These are phyloP conservation scores for Tetragonia tetragonoides DNA, from an alignment of 148 eudicot genomes.

Conservation along the genomic window DNA sequence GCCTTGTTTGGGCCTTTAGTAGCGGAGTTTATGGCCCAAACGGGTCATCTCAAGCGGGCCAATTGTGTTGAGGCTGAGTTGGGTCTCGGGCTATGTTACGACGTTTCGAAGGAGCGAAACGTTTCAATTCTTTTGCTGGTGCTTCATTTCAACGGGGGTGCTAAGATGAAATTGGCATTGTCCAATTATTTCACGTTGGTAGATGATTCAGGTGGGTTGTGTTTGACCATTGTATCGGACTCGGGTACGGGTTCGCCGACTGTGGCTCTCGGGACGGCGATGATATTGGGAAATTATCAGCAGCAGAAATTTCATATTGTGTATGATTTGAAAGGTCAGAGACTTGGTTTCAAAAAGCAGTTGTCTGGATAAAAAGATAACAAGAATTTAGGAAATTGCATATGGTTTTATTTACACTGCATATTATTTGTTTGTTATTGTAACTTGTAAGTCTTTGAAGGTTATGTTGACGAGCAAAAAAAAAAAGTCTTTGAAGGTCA, in stretches of 20 bases:
- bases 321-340: conserved; percentile 63
- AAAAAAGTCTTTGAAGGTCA: too few species aligned
- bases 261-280: conserved; percentile 39
- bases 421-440: too few species aligned
- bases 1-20: conserved; percentile 44
- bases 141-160: conserved; percentile 66
- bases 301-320: conserved; percentile 68
- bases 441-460: too few species aligned
- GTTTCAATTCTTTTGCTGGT: conserved; percentile 44
- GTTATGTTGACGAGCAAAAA: too few species aligned
- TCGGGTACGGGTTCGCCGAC: conserved; percentile 6
- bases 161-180: conserved; percentile 45
- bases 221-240: conserved; percentile 56
- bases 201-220: conserved; percentile 28
- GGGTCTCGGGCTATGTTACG: conserved; percentile 56
- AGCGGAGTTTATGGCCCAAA: conserved; percentile 52
- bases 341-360: conserved; percentile 60
- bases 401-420: background rate
- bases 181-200: conserved; percentile 50
- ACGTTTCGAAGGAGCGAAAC: conserved; percentile 20
- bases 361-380: conserved; percentile 28
- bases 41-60: conserved; percentile 45
- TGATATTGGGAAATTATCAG: conserved; percentile 70
- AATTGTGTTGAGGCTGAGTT: conserved; percentile 33
- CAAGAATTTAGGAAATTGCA: too few species aligned